Percentiles rank a stretch among this genome's conserved stretches.
phyloP scores from a whole-genome alignment of 2,329 filamentous ascomycete species.

The Fusarium redolens region DNA sequence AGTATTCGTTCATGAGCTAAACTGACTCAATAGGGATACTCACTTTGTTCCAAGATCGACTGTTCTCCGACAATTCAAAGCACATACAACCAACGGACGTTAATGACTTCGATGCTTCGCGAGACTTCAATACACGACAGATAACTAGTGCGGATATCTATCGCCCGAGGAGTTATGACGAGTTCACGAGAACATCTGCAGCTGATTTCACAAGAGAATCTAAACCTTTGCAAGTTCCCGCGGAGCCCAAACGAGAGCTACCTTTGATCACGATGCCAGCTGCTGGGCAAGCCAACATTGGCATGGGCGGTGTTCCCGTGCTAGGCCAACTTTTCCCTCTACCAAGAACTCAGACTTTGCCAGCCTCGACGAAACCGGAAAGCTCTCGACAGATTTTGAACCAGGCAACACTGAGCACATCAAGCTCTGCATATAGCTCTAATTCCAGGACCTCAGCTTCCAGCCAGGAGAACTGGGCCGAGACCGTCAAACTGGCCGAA shows the following conservation, averaged over 20 bases:
- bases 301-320: conserved; percentile 54
- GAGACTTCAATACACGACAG: conserved; percentile 29
- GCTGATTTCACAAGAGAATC: conserved; percentile 40
- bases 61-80: conserved; percentile 13
- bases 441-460: conserved; percentile 60
- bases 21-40: conserved; percentile 46
- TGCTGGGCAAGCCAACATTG: conserved; percentile 50
- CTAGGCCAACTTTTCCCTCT: conserved; percentile 58
- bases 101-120: conserved; percentile 20
- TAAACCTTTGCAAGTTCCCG: conserved; percentile 2
- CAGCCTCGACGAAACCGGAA: conserved; percentile 28
- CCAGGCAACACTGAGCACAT: conserved; percentile 59
- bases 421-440: conserved; percentile 58
- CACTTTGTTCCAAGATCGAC: conserved; percentile 49
- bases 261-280: conserved; percentile 54
- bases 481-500: not conserved
- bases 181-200: conserved; percentile 58
- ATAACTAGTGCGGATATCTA: conserved; percentile 57
- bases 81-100: conserved; percentile 1
- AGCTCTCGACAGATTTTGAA: conserved; percentile 41
- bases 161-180: conserved; percentile 61
- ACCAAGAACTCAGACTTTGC: conserved; percentile 47
- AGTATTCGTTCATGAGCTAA: not conserved
- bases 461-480: conserved; percentile 44
- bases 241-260: conserved; percentile 44